These are phyloP conservation scores for Tagetes erecta DNA, from an alignment of 129 eudicot genomes.

Conservation along the genomic window DNA sequence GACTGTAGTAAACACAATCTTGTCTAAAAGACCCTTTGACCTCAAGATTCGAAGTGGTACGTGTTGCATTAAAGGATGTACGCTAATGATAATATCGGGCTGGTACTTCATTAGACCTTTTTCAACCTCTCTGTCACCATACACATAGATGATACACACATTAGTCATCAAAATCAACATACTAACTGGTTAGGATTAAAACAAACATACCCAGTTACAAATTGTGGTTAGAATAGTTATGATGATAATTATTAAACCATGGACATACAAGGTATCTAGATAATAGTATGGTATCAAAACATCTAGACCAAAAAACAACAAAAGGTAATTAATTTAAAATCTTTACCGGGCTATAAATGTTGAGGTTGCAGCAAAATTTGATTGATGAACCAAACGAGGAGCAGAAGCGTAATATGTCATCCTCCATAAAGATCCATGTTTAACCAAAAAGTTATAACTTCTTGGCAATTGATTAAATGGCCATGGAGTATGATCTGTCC, in stretches of 20 bases:
- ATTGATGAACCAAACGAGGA: conserved; percentile 83
- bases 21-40: conserved; percentile 83
- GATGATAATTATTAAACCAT: background rate
- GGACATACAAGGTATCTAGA: background rate
- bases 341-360: conserved; percentile 89
- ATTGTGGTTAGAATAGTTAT: background rate
- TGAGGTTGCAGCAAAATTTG: conserved; percentile 93
- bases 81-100: conserved; percentile 95
- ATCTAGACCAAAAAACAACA: conserved; percentile 19
- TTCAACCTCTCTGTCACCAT: conserved; percentile 71
- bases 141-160: background rate
- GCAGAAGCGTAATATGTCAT: conserved; percentile 84
- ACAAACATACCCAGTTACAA: too few relatives aligned
- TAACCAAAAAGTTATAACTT: conserved; percentile 92
- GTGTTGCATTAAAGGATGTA: conserved; percentile 98
- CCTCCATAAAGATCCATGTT: conserved; percentile 86
- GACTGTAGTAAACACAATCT: conserved; percentile 92
- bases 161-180: conserved; percentile 8
- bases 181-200: background rate
- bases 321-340: conserved; percentile 7
- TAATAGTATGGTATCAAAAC: background rate
- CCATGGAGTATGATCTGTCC: conserved; percentile 99
- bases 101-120: conserved; percentile 91
- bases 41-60: conserved; percentile 95
- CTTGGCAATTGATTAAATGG: conserved; percentile 95